Evolutionary conservation across 2,329 filamentous ascomycete species (phyloP).

Genomic region (Coniochaeta prunicola): DNA sequence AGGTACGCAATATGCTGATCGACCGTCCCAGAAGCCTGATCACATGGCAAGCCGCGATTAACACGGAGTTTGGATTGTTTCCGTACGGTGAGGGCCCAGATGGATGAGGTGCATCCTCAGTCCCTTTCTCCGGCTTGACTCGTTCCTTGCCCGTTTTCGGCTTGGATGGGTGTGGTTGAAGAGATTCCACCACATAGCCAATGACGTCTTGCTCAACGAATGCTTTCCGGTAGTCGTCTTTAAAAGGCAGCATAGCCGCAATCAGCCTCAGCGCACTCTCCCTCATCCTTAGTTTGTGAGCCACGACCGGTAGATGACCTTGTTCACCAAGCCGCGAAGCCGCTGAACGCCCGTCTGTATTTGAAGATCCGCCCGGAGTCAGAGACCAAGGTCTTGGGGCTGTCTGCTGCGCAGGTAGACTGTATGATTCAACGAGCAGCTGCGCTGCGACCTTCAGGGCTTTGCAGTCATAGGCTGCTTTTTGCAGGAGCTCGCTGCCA

Average conservation of each 20-base stretch:
- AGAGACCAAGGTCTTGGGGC: conserved; percentile 29
- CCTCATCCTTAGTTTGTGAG: conserved; percentile 67
- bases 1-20: conserved; percentile 75
- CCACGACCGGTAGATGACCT: conserved; percentile 53
- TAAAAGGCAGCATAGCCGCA: conserved; percentile 72
- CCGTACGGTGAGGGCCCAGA: conserved; percentile 41
- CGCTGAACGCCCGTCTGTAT: background rate
- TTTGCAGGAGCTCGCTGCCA: conserved; percentile 73
- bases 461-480: conserved; percentile 64
- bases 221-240: conserved; percentile 76
- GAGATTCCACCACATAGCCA: conserved; percentile 74
- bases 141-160: conserved; percentile 36
- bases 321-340: conserved; percentile 47
- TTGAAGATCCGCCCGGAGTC: conserved; percentile 1
- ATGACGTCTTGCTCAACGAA: conserved; percentile 78
- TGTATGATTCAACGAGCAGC: conserved; percentile 44
- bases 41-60: conserved; percentile 79
- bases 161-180: conserved; percentile 49
- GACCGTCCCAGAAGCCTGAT: conserved; percentile 78
- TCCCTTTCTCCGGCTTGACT: conserved; percentile 23
- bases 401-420: conserved; percentile 28
- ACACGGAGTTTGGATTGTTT: conserved; percentile 65
- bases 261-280: conserved; percentile 72
- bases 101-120: conserved; percentile 11
- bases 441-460: conserved; percentile 38